Evolutionary conservation across 345 rosid species (phyloP), one percentile per base, ranked within the genome.

Genomic region (Jatropha curcas): DNA sequence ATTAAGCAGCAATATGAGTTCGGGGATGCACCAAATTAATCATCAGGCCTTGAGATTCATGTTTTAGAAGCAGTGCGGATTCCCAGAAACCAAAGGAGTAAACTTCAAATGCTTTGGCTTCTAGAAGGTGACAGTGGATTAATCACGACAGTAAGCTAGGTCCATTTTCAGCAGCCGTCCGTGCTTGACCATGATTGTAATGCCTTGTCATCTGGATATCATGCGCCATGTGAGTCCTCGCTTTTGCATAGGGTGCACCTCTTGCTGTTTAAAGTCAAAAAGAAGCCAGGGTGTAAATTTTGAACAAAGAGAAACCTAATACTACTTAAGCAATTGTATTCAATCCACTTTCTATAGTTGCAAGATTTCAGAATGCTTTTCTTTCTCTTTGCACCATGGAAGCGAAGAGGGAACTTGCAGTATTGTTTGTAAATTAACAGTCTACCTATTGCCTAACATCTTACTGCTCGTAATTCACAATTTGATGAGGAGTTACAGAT

Each of bases 241-340:
- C 83, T 79, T 95, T 95, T n/a, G 98, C 99, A 77, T 93, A 95
- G 1, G 99, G 97, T 64, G 99, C 98, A 57, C 94, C 98, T 88
- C 98, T 88, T 45, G 86, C 99, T 95, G 92, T 60, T 70, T 52
- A 50, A 9, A 50, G 69, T 71, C 57, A 73, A 61, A n/a, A 60
- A 34, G 9, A 81, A 41, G 43, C 5, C 8, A 45, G 41, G 33
- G 27, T 55, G 70, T 67, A 41, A 83, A 74, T 28, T 65, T 58
- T 46, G 48, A 27, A 19, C 0, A 7, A 72, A 30, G 10, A 22
- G 25, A 58, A 68, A 48, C 7, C 53, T 48, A 48, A 48, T 48
- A 17, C 17, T 48, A 48, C 22, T 48, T 27, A 3, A n/a, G 48
- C 56, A 48, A 66, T 20, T 67, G 60, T 53, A 7, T 63, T 31